Base-by-base conservation (phyloP, 2,329 filamentous ascomycete genomes). In the Phialocephala subalpina region DNA sequence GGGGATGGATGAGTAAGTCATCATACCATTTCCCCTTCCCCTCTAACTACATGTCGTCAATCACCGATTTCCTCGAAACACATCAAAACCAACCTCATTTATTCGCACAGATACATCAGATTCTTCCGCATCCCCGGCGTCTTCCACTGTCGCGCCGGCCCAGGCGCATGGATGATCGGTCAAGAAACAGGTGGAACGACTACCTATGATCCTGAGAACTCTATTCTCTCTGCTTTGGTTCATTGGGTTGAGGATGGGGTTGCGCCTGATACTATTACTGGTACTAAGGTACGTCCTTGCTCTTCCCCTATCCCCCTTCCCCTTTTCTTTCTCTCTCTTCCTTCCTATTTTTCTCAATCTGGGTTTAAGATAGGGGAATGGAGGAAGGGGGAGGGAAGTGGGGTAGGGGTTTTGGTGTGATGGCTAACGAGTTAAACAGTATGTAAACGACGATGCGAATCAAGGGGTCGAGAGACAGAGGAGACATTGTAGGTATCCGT, bases 171-270 rank as follows among this genome's bases (percentile, higher is more conserved):
- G 66, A 69, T 70, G 75, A 69, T 78, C 14, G 76, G 77, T 3
- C 76, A 78, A 55, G 40, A 25, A 29, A 57, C 29, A 3, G 55
- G 36, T 3, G 29, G 94, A 97, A 71, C 94, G 97, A 75, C 87
- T 92, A 14, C 94, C 97, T 76, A 86, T 97, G 22, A 88, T 92
- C 75, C 78, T 0, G 71, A 78, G 3, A 73, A 78, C 27, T 85
- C 85, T 20, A 76, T 83, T 0, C 72, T 85, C 16, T 78, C 80
- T 58, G 81, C 82, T 0, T 70, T 85, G 2, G 80, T 83, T 2
- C 72, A 77, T 6, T 83, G 82, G 82, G 82, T 83, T 0, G 82
- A 80, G 68, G 56, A 77, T 7, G 77, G 74, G 0, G 18, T 74
- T 4, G 79, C 80, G 0, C 82, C 83, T 0, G 80, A 82, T 12